Evolutionary conservation across 495 filamentous ascomycete species (phyloP), one percentile per base, ranked within the genome.

Genomic region (Trichoderma erinaceum): DNA sequence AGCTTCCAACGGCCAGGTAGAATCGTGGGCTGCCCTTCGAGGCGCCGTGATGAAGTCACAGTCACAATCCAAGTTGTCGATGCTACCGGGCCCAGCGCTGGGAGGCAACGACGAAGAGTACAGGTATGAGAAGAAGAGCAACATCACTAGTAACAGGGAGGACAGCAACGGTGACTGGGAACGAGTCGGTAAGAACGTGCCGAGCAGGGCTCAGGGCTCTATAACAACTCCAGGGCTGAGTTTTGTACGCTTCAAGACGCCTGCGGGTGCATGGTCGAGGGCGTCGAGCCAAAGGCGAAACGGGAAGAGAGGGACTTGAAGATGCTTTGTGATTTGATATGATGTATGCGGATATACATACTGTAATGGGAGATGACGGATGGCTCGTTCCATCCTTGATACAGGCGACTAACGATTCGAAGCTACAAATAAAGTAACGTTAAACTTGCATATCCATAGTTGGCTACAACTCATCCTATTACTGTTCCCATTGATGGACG

Each of bases 1-100:
- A 43, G 80, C 80, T 0, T 72, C 69, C 65, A 75, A 70, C 41
- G 78, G 76, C 41, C 72, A 78, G 35, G 75, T 79, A 16, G 81
- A 80, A 38, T 78, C 75, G 35, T 81, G 81, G 77, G 73, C 77
- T 11, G 73, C 74, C 21, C 74, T 79, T 69, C 72, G 75, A 68
- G 77, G 75, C 11, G 75, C 74, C 23, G 65, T 79, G n/a, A 44
- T 8, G 21, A 66, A 66, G 43, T 32, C 41, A 21, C 65, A 66
- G 43, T 32, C 41, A n/a, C 65, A 46, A 43, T 13, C 41, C 8
- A 44, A 66, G 25, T 1, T 25, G 16, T 25, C 29, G 23, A 27
- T 46, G 44, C 27, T 66, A 7, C 38, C 65, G 13, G 43, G 41
- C 7, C 35, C 65, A 6, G 65, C 65, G n/a, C 4, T 66, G n/a